Evolutionary conservation across 495 filamentous ascomycete genomes (phyloP).

Genomic region (Xylaria sp.): DNA sequence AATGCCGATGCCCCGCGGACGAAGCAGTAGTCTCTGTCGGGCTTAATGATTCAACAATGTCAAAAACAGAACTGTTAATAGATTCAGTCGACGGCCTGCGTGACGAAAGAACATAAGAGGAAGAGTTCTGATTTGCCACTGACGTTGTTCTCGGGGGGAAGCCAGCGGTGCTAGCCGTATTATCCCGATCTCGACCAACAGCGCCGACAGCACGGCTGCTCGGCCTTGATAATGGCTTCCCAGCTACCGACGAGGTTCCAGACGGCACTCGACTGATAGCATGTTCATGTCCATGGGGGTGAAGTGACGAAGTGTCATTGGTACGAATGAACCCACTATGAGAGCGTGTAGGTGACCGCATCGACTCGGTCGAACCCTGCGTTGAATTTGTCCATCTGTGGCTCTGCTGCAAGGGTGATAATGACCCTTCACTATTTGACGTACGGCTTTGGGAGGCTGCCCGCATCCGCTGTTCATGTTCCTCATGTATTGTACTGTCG

Average conservation of each 20-base stretch:
- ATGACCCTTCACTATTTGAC: slow-evolving; percentile 39
- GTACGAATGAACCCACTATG: slow-evolving; percentile 34
- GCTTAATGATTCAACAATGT: slow-evolving; percentile 38
- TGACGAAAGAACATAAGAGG: slow-evolving; percentile 30
- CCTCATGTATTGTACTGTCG: slow-evolving; percentile 33
- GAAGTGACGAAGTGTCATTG: slow-evolving; percentile 21
- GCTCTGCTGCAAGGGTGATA: slow-evolving; percentile 39
- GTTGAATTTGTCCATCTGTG: slow-evolving; percentile 44
- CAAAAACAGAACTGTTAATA: slow-evolving; percentile 44
- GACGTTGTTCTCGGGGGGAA: slow-evolving; percentile 39
- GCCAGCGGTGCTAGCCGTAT: slow-evolving; percentile 25
- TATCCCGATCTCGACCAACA: slow-evolving; percentile 28
- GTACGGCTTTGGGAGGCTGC: slow-evolving; percentile 36
- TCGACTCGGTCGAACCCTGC: slow-evolving; percentile 33
- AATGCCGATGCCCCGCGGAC: slow-evolving; percentile 2
- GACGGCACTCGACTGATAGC: slow-evolving; percentile 30
- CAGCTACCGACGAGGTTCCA: slow-evolving; percentile 31
- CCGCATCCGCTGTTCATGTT: slow-evolving; percentile 38
- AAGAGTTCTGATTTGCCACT: slow-evolving; percentile 30
- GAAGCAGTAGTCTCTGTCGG: slow-evolving; percentile 21
- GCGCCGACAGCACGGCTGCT: slow-evolving; percentile 29
- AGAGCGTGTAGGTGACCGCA: slow-evolving; percentile 26
- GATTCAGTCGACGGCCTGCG: slow-evolving; percentile 41
- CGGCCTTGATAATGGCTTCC: slow-evolving; percentile 31
- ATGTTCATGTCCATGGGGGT: slow-evolving; percentile 28